Conservation (phyloP, 345 rosid genomes). For the Toxicodendron radicans region DNA sequence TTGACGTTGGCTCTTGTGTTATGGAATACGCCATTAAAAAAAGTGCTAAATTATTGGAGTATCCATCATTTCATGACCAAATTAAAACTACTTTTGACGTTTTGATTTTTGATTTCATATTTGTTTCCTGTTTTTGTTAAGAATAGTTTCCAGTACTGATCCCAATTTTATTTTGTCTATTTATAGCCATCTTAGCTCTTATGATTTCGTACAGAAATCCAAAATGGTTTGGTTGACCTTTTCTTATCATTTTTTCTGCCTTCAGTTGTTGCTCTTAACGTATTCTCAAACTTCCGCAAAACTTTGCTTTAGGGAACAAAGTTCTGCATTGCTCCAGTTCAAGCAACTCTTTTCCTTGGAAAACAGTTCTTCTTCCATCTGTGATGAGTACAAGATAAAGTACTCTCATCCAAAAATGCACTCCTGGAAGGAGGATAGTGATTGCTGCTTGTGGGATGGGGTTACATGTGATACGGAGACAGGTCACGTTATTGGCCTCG, state of each 20-base stretch:
- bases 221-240: not conserved
- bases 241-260: not conserved
- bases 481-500: not conserved
- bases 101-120: too few relatives aligned
- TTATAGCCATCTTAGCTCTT: too few relatives aligned
- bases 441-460: not conserved
- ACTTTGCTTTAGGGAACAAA: not conserved
- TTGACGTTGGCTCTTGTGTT: too few relatives aligned
- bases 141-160: too few relatives aligned
- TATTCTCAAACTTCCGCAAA: not conserved
- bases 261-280: not conserved
- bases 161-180: too few relatives aligned
- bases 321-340: not conserved
- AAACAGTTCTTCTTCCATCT: not conserved
- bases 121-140: too few relatives aligned
- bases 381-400: not conserved
- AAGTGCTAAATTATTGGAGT: too few relatives aligned
- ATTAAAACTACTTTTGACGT: too few relatives aligned
- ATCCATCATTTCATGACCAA: too few relatives aligned
- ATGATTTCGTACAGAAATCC: too few relatives aligned
- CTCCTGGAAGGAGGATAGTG: not conserved
- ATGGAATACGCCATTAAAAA: too few relatives aligned
- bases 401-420: not conserved
- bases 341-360: not conserved
- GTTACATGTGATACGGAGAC: not conserved